Percentiles rank a stretch among this genome's conserved stretches.
Evolutionary conservation across 148 eudicot genomes (phyloP).

Genomic region (Limonium bicolor): DNA sequence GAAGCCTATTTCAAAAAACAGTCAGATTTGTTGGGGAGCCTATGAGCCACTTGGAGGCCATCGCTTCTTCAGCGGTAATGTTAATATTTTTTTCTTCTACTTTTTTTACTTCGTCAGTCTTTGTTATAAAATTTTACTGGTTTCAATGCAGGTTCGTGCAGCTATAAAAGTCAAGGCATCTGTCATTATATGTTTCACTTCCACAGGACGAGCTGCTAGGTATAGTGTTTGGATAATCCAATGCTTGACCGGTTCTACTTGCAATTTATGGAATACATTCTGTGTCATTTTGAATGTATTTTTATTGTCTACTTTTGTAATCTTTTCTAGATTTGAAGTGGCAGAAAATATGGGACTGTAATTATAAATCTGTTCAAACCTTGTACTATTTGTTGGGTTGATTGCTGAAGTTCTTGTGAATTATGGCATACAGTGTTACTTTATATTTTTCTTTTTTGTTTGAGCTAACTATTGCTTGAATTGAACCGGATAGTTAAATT

Average conservation of each 20-base stretch:
- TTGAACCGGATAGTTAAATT: too few species aligned
- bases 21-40: slow-evolving; percentile 34
- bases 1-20: slow-evolving; percentile 31
- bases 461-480: too few species aligned
- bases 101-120: background rate
- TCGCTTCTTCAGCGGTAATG: slow-evolving; percentile 35
- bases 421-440: too few species aligned
- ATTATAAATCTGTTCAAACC: too few species aligned
- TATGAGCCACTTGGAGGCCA: slow-evolving; percentile 32
- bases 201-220: slow-evolving; percentile 98
- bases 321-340: too few species aligned
- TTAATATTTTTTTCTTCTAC: background rate
- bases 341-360: too few species aligned
- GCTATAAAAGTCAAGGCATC: slow-evolving; percentile 97
- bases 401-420: too few species aligned
- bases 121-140: too few species aligned
- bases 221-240: slow-evolving; percentile 15
- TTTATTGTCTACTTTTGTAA: too few species aligned
- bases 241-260: slow-evolving; percentile 1
- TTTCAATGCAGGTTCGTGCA: slow-evolving; percentile 83
- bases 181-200: slow-evolving; percentile 90
- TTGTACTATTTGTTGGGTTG: too few species aligned
- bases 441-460: too few species aligned
- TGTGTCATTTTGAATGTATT: too few species aligned
- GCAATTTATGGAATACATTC: background rate